Percentiles rank a stretch among this genome's conserved stretches.
Evolutionary conservation across 1,284 basidiomycete genomes (phyloP).

Genomic region (Phaffia rhodozyma): DNA sequence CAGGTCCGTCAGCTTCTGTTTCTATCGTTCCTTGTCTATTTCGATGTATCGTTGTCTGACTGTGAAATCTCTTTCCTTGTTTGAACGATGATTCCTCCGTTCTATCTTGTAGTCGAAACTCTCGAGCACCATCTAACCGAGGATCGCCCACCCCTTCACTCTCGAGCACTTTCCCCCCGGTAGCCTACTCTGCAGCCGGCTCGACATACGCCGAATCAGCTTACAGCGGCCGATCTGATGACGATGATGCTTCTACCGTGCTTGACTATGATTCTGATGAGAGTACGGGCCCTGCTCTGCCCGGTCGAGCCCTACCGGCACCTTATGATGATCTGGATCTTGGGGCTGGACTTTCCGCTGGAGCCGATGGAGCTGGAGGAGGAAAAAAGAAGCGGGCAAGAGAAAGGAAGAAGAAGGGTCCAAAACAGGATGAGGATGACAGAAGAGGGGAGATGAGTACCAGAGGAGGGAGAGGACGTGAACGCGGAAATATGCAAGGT

Average conservation of each 20-base stretch:
- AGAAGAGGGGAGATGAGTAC: slow-evolving; percentile 10
- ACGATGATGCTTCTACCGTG: background rate
- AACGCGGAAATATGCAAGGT: slow-evolving; percentile 2
- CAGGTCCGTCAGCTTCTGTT: background rate
- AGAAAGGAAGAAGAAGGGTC: slow-evolving; percentile 21
- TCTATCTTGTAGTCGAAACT: background rate
- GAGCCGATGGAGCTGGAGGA: background rate
- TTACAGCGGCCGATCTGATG: slow-evolving; percentile 9
- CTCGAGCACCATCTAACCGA: slow-evolving; percentile 2
- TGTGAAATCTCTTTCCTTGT: background rate
- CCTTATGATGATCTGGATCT: slow-evolving; percentile 22
- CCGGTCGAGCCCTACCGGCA: slow-evolving; percentile 21
- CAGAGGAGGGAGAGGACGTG: slow-evolving; percentile 16
- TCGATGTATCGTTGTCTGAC: background rate
- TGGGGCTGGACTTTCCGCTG: background rate
- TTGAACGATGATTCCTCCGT: background rate
- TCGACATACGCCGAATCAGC: slow-evolving; percentile 2
- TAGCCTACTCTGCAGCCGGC: background rate
- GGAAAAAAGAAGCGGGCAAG: slow-evolving; percentile 10
- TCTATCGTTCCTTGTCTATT: background rate
- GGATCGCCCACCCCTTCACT: slow-evolving; percentile 9
- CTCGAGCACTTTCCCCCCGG: slow-evolving; percentile 1
- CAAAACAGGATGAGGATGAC: background rate
- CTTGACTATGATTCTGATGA: slow-evolving; percentile 16
- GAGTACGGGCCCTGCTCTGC: background rate